Evolutionary conservation across 179 eudicot genomes (phyloP), one percentile per base, ranked within the genome.

Genomic region (Beta lomatogona): DNA sequence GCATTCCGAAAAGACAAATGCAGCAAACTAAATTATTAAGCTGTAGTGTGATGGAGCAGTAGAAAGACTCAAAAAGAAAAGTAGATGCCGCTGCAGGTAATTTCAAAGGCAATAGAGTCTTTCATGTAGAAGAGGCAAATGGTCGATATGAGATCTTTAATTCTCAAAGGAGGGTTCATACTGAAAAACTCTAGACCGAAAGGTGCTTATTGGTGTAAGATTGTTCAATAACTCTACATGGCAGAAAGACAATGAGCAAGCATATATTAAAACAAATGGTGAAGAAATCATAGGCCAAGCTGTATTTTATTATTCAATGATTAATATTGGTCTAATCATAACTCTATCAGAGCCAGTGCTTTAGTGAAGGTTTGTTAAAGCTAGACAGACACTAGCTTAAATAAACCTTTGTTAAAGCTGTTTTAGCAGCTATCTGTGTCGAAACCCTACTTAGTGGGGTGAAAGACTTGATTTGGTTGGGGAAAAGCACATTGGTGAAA

Each of bases 1-100:
- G 53, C 73, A 61, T 71, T 41, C 67, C 78, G 71, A 64, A 72
- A 77, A 72, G 77, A 77, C 59, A 72, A 36, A 41, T 46, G 28
- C 28, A 25, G 21, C 16, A 55, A 75, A 4, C 41, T 36, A 36
- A 36, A 36, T 36, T 36, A 36, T 50, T 22, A 19, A 16, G 19
- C 45, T 18, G 54, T 21, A 18, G 76, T 19, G 58, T 36, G 21
- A 15, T 10, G 25, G 64, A 65, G 59, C 48, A 60, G 46, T 21
- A 71, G 21, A 58, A 52, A 25, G 53, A 21, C 41, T 21, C 59
- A 21, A 44, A 79, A 67, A 45, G 77, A 79, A 58, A 59, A 58
- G 66, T 59, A 58, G 31, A 44, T 16, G 16, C 15, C 4, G 59
- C 28, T 25, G 11, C 45, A 14, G 15, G 48, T 61, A 22, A 54